Evolutionary conservation across 1,139 yeast species (phyloP).

Genomic region (Debaryomycetaceae sp.): DNA sequence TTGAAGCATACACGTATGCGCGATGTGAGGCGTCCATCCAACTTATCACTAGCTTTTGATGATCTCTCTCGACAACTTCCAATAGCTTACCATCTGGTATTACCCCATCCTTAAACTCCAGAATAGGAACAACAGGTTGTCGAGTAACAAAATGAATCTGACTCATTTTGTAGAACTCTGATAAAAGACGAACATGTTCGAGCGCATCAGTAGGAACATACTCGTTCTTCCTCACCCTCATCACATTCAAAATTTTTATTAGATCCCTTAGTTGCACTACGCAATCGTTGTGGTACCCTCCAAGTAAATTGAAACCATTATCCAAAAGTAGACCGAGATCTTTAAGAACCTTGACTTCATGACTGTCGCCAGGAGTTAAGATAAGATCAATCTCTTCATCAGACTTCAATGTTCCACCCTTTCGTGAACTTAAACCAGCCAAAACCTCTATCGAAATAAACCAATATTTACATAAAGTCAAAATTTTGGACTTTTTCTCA

Average conservation of each 20-base stretch:
- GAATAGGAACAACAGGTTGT: constrained; percentile 9
- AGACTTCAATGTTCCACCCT: constrained; percentile 57
- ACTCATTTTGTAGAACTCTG: constrained; percentile 19
- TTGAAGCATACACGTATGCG: constrained; percentile 25
- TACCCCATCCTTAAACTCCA: constrained; percentile 21
- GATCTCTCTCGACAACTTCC: constrained; percentile 3
- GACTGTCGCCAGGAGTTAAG: constrained; percentile 40
- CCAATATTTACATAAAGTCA: constrained; percentile 63
- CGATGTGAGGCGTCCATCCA: constrained; percentile 37
- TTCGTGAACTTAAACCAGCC: constrained; percentile 56
- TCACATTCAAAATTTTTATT: constrained; percentile 29
- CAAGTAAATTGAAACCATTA: constrained; percentile 50
- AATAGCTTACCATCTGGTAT: constrained; percentile 22
- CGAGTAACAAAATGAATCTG: constrained; percentile 14
- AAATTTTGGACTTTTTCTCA: constrained; percentile 23
- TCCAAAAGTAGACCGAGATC: constrained; percentile 28
- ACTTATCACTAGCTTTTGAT: constrained; percentile 8
- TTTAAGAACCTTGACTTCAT: constrained; percentile 29
- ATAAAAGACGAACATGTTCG: constrained; percentile 21
- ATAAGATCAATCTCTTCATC: constrained; percentile 48
- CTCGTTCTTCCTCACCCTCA: constrained; percentile 10
- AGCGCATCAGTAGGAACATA: constrained; percentile 10
- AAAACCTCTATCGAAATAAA: constrained; percentile 58
- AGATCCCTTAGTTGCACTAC: constrained; percentile 18
- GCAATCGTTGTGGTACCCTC: constrained; percentile 41